These are phyloP conservation scores for Amborella trichopoda DNA, from an alignment of 164 flowering plant genomes.

Conservation along the genomic window DNA sequence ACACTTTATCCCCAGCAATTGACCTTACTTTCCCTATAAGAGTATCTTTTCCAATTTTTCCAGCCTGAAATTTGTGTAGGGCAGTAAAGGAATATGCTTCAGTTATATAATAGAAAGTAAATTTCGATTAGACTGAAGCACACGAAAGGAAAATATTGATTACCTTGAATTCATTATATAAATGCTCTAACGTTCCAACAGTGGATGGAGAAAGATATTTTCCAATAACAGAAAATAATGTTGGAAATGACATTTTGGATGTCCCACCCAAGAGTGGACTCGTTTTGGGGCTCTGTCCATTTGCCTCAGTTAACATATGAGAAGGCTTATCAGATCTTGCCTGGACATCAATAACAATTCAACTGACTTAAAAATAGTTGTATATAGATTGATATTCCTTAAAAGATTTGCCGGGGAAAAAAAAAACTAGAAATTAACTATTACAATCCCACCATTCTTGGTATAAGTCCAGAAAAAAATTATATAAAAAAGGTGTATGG, in stretches of 20 bases:
- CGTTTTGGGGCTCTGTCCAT: not conserved
- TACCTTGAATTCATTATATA: constrained; percentile 20
- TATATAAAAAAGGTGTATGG: not conserved
- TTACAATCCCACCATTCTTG: not conserved
- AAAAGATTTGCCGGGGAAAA: not conserved
- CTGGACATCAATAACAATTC: not conserved
- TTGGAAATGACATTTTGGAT: not conserved
- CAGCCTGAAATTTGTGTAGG: not conserved
- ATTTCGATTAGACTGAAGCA: not conserved
- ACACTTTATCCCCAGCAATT: not conserved
- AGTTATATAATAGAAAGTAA: not conserved
- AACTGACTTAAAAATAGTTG: not conserved
- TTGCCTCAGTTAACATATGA: not conserved
- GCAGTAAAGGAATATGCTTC: not conserved
- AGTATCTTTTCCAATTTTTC: not conserved
- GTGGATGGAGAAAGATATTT: not conserved
- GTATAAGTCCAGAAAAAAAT: not conserved
- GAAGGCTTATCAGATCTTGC: not conserved
- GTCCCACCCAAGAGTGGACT: not conserved
- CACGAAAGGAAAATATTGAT: not conserved
- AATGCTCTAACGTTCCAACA: not conserved
- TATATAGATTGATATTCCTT: not conserved
- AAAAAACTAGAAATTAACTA: not conserved
- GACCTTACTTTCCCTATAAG: not conserved
- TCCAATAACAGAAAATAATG: not conserved